These are phyloP conservation scores for Arthroderma sp. DNA, from an alignment of 2,329 filamentous ascomycete species.

Conservation along the genomic window DNA sequence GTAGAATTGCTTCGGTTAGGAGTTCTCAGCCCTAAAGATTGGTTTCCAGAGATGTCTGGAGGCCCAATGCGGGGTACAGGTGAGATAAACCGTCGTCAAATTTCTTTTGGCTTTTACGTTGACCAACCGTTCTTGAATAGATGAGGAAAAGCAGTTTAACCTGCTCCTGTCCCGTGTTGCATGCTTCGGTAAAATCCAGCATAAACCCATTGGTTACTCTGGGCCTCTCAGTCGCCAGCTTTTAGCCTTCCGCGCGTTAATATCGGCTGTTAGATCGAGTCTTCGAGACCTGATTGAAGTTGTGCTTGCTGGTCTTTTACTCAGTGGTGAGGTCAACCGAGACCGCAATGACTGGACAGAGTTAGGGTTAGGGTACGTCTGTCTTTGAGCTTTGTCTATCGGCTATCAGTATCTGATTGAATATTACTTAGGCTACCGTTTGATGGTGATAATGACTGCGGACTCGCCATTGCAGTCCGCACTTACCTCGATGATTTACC, in stretches of 20 bases:
- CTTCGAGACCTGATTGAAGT: slow-evolving; percentile 77
- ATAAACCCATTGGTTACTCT: slow-evolving; percentile 80
- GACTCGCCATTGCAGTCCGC: slow-evolving; percentile 35
- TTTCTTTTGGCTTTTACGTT: background rate
- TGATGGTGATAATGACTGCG: slow-evolving; percentile 33
- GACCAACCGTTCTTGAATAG: slow-evolving; percentile 29
- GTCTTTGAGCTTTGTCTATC: background rate
- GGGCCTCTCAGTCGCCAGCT: slow-evolving; percentile 85
- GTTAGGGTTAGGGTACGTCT: slow-evolving; percentile 51
- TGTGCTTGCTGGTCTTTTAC: slow-evolving; percentile 63
- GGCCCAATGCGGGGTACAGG: slow-evolving; percentile 46
- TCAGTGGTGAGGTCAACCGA: slow-evolving; percentile 65
- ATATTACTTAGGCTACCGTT: slow-evolving; percentile 26
- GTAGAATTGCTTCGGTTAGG: slow-evolving; percentile 74
- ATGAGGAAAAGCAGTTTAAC: slow-evolving; percentile 64
- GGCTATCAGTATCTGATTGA: slow-evolving; percentile 6
- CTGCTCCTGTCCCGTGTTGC: slow-evolving; percentile 78
- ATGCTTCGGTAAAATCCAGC: slow-evolving; percentile 66
- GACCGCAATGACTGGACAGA: slow-evolving; percentile 53
- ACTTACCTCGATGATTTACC: slow-evolving; percentile 41
- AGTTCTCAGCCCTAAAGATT: slow-evolving; percentile 59
- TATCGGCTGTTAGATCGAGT: slow-evolving; percentile 63
- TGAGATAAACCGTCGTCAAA: slow-evolving; percentile 12
- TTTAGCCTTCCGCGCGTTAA: slow-evolving; percentile 72
- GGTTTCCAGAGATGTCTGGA: slow-evolving; percentile 45